A percentile compares a stretch with the other conserved stretches of the same genome.
phyloP scores from a whole-genome alignment of 257 asterid genomes.

The Solanum clarkiae region DNA sequence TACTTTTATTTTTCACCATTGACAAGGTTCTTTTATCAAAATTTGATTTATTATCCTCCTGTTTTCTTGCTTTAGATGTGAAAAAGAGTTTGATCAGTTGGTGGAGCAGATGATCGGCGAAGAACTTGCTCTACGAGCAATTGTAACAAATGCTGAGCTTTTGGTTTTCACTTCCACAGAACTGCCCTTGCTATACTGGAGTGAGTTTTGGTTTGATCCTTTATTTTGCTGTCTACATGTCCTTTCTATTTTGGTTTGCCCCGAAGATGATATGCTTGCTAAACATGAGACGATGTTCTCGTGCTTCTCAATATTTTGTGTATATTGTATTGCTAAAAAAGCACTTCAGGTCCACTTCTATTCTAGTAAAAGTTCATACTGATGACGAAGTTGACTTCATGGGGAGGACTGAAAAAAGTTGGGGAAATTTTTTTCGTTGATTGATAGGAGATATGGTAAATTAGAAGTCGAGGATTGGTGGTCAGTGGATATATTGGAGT shows the following conservation, averaged over 20 bases:
- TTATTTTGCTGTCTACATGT: neutral
- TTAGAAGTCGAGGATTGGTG: neutral
- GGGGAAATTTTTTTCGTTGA: neutral
- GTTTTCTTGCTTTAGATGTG: slow-evolving; percentile 19
- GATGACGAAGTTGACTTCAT: neutral
- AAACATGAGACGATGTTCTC: neutral
- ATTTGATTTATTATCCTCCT: neutral
- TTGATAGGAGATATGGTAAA: neutral
- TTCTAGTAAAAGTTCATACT: neutral
- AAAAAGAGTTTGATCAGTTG: slow-evolving; percentile 31
- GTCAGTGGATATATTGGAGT: neutral
- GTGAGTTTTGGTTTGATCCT: slow-evolving; percentile 26
- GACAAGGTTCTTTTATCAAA: neutral
- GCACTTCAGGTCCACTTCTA: neutral
- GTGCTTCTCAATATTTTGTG: neutral
- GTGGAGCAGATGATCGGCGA: slow-evolving; percentile 37
- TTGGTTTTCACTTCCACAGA: slow-evolving; percentile 62
- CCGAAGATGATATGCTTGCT: neutral
- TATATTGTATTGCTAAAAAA: neutral
- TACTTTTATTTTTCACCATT: neutral
- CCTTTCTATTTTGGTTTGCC: neutral
- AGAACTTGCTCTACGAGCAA: slow-evolving; percentile 55
- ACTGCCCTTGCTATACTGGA: slow-evolving; percentile 53
- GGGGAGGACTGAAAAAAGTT: neutral
- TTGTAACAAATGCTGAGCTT: slow-evolving; percentile 56